Percentiles rank a stretch among this genome's conserved stretches.
Evolutionary conservation across 495 filamentous ascomycete genomes (phyloP).

Genomic region (Penicillium antarcticum): DNA sequence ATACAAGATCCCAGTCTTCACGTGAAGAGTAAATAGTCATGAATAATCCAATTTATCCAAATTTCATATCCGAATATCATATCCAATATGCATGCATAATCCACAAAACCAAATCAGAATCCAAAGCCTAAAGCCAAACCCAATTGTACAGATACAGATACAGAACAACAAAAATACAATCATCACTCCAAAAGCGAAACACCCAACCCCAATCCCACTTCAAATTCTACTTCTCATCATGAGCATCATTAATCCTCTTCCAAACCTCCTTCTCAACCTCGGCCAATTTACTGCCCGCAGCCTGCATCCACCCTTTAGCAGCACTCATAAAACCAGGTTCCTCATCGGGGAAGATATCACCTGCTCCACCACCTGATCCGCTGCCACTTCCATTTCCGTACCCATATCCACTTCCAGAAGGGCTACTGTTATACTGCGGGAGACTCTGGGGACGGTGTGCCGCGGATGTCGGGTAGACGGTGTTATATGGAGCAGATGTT

Average conservation of each 20-base stretch:
- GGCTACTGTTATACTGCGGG: conserved; percentile 24
- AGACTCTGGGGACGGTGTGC: conserved; percentile 14
- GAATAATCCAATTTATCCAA: background rate
- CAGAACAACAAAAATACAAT: background rate
- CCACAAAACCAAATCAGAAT: background rate
- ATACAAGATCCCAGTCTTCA: background rate
- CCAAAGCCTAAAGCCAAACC: background rate
- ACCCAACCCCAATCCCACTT: background rate
- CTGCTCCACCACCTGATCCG: conserved; percentile 14
- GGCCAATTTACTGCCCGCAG: conserved; percentile 57
- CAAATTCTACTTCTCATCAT: conserved; percentile 22
- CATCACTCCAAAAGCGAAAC: background rate
- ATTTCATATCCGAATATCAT: background rate
- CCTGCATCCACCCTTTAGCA: conserved; percentile 59
- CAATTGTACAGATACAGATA: background rate
- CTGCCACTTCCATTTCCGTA: conserved; percentile 10
- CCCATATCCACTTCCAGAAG: conserved; percentile 8
- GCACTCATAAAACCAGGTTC: conserved; percentile 49
- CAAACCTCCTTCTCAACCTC: conserved; percentile 69
- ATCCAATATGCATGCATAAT: background rate
- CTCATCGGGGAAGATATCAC: conserved; percentile 29
- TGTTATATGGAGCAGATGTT: conserved; percentile 40
- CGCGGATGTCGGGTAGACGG: conserved; percentile 51
- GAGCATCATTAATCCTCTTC: conserved; percentile 58
- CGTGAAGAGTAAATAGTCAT: too few species aligned